Evolutionary conservation across 2,329 filamentous ascomycete species (phyloP).

Genomic region (Myriosclerotinia duriaeana): DNA sequence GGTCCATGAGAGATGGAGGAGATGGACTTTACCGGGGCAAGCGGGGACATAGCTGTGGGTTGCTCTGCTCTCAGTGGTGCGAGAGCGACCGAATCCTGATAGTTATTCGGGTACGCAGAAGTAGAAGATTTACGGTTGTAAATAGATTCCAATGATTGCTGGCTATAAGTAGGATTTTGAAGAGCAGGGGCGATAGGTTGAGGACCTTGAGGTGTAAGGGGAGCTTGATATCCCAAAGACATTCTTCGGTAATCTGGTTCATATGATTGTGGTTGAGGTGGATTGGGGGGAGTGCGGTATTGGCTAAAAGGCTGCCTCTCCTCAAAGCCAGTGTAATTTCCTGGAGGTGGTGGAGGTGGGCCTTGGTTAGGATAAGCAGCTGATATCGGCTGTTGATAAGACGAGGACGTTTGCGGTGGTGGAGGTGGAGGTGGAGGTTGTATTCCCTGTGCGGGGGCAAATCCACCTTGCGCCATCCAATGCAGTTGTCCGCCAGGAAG

Average conservation of each 20-base stretch:
- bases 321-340: neutral
- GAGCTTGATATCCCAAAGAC: conserved; percentile 21
- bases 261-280: conserved; percentile 27
- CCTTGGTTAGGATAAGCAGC: conserved; percentile 17
- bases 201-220: conserved; percentile 9
- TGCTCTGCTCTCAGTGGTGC: conserved; percentile 28
- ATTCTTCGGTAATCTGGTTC: conserved; percentile 32
- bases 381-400: conserved; percentile 22
- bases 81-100: conserved; percentile 24
- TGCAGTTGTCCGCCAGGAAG: conserved; percentile 39
- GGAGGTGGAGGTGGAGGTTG: conserved; percentile 6
- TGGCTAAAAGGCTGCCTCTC: conserved; percentile 21
- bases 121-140: conserved; percentile 16
- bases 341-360: conserved; percentile 27
- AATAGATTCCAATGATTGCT: conserved; percentile 7
- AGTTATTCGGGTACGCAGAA: conserved; percentile 1
- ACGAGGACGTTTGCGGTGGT: conserved; percentile 10
- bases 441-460: neutral
- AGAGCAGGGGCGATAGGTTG: conserved; percentile 8
- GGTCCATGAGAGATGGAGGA: conserved; percentile 28
- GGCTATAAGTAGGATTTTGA: conserved; percentile 10
- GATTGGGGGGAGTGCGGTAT: conserved; percentile 23
- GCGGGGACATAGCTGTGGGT: conserved; percentile 32
- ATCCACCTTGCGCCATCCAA: conserved; percentile 30
- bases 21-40: conserved; percentile 25